phyloP scores from a whole-genome alignment of 176 grass and related monocot genomes.

The Musa itinerans region DNA sequence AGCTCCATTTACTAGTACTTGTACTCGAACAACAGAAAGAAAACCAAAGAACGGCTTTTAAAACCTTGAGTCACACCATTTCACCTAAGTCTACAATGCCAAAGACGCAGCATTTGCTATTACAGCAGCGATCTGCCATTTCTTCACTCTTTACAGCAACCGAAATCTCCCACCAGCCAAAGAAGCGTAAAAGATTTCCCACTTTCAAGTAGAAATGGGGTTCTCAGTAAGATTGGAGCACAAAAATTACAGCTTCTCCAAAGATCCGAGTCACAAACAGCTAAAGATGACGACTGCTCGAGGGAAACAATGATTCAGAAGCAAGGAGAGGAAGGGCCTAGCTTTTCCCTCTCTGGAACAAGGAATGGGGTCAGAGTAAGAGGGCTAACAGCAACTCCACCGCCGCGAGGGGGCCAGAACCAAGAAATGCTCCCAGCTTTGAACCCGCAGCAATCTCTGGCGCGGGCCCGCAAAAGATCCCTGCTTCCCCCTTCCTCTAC shows the following conservation, averaged over 20 bases:
- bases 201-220: conserved; percentile 5
- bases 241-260: conserved; percentile 16
- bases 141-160: neutral
- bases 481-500: neutral
- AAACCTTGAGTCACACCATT: neutral
- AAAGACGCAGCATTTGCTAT: neutral
- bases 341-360: neutral
- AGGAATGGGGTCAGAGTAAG: conserved; percentile 14
- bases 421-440: conserved; percentile 13
- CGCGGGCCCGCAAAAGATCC: conserved; percentile 21
- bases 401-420: conserved; percentile 7
- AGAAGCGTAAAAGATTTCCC: conserved; percentile 5
- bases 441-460: conserved; percentile 1
- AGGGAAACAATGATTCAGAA: conserved; percentile 11
- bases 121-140: neutral
- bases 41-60: neutral
- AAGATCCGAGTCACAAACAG: neutral
- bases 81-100: neutral
- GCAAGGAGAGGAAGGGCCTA: neutral
- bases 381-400: conserved; percentile 31
- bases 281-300: conserved; percentile 6
- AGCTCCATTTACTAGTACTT: neutral
- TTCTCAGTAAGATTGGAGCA: neutral
- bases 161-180: neutral
- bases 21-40: neutral